A percentile compares a stretch with the other conserved stretches of the same genome.
These are phyloP conservation scores for Vitis riparia DNA, from an alignment of 164 flowering plant species.

Conservation along the genomic window DNA sequence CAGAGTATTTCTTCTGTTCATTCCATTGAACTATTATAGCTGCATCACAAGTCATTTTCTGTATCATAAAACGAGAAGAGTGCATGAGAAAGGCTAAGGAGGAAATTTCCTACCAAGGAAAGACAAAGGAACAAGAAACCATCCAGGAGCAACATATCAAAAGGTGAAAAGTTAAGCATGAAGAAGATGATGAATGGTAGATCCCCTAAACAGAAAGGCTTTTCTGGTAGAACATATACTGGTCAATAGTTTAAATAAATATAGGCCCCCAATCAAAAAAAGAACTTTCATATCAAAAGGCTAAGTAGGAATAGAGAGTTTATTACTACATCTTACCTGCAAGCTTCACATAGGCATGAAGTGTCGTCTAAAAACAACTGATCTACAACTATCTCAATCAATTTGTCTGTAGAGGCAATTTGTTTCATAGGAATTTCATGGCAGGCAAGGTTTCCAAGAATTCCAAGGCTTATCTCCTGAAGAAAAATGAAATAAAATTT, in stretches of 20 bases:
- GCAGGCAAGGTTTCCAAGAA: slow-evolving; percentile 88
- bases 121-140: no score
- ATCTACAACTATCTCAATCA: slow-evolving; percentile 55
- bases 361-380: slow-evolving; percentile 81
- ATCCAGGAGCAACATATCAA: no score
- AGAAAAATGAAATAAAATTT: slow-evolving; percentile 4
- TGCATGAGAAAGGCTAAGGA: no score
- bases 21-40: no score
- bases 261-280: not conserved
- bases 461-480: slow-evolving; percentile 92
- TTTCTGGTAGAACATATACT: slow-evolving; percentile 1
- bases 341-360: slow-evolving; percentile 75
- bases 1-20: no score
- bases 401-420: slow-evolving; percentile 48
- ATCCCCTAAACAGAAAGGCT: not conserved
- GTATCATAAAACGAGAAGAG: no score
- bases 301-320: not conserved
- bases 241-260: not conserved
- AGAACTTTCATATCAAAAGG: not conserved
- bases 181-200: no score
- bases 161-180: no score
- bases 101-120: no score
- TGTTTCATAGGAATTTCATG: slow-evolving; percentile 64
- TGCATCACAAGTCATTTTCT: no score
- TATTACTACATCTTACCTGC: slow-evolving; percentile 42